These are phyloP conservation scores for Trametes maxima DNA, from an alignment of 768 basidiomycete species.

Conservation along the genomic window DNA sequence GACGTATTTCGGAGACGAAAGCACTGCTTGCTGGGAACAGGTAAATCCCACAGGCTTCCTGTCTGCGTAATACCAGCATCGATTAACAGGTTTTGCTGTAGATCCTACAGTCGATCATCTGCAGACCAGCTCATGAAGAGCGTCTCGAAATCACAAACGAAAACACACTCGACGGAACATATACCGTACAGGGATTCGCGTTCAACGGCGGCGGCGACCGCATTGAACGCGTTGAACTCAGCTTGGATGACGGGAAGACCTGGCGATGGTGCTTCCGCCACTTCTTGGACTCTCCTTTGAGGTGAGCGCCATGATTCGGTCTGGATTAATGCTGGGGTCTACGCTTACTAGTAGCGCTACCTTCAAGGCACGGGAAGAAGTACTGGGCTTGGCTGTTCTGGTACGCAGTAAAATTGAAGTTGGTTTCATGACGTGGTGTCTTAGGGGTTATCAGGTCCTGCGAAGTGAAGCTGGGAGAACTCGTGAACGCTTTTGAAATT, in stretches of 20 bases:
- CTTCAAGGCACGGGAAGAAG: constrained; percentile 24
- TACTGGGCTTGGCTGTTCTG: constrained; percentile 30
- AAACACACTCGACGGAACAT: not conserved
- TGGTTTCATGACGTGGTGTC: no score
- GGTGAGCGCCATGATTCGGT: not conserved
- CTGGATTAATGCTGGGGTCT: no score
- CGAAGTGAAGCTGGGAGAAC: constrained; percentile 21
- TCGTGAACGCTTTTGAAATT: constrained; percentile 21
- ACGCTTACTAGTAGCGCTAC: no score
- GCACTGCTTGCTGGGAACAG: constrained; percentile 27
- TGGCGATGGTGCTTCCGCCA: constrained; percentile 28
- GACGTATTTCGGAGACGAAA: constrained; percentile 22
- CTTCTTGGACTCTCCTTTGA: constrained; percentile 19
- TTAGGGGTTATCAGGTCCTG: constrained; percentile 20
- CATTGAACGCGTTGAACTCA: constrained; percentile 26
- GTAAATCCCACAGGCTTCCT: not conserved
- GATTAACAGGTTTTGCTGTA: not conserved
- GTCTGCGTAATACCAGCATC: no score
- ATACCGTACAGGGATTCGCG: constrained; percentile 26
- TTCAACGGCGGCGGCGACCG: constrained; percentile 22
- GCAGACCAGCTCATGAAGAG: constrained; percentile 26
- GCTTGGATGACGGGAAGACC: constrained; percentile 26
- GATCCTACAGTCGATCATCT: constrained; percentile 27
- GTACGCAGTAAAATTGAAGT: not conserved
- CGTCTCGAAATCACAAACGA: constrained; percentile 3